Evolutionary conservation across 345 rosid genomes (phyloP).

Genomic region (Psidium guajava): DNA sequence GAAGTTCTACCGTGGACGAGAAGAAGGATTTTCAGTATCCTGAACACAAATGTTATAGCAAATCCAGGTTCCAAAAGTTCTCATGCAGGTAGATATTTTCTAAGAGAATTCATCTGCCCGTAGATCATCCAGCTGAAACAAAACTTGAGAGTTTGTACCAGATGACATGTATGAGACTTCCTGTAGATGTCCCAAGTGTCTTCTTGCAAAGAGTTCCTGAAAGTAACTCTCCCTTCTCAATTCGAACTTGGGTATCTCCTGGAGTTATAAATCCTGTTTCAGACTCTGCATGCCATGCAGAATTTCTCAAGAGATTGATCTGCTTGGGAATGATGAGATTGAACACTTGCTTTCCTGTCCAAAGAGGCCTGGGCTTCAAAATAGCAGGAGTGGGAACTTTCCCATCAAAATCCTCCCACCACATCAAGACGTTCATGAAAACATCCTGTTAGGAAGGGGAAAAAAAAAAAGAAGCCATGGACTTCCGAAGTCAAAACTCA

Average conservation of each 20-base stretch:
- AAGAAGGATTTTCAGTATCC: not conserved
- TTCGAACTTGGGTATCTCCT: constrained; percentile 90
- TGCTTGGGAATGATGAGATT: constrained; percentile 97
- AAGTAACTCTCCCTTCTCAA: constrained; percentile 87
- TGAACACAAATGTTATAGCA: not conserved
- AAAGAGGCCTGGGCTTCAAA: constrained; percentile 90
- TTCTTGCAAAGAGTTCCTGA: constrained; percentile 97
- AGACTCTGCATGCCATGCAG: constrained; percentile 84
- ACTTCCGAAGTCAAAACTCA: not conserved
- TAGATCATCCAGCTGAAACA: not conserved
- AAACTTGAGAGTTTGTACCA: constrained; percentile 37
- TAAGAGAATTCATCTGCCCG: not conserved
- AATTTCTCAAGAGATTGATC: constrained; percentile 73
- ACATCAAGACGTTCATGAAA: constrained; percentile 93
- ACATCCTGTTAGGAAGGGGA: constrained; percentile 50
- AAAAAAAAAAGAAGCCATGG: not conserved
- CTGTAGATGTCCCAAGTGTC: constrained; percentile 79
- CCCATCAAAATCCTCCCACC: constrained; percentile 99
- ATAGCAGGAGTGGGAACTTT: constrained; percentile 93
- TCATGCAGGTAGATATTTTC: not conserved
- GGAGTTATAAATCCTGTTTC: constrained; percentile 80
- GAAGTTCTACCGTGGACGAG: not conserved
- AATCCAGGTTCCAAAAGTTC: not conserved
- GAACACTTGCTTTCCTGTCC: constrained; percentile 99
- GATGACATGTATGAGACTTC: constrained; percentile 94